A percentile compares a stretch with the other conserved stretches of the same genome.
These are phyloP conservation scores for Porogramme epimiltina DNA, from an alignment of 1,284 basidiomycete genomes.

Conservation along the genomic window DNA sequence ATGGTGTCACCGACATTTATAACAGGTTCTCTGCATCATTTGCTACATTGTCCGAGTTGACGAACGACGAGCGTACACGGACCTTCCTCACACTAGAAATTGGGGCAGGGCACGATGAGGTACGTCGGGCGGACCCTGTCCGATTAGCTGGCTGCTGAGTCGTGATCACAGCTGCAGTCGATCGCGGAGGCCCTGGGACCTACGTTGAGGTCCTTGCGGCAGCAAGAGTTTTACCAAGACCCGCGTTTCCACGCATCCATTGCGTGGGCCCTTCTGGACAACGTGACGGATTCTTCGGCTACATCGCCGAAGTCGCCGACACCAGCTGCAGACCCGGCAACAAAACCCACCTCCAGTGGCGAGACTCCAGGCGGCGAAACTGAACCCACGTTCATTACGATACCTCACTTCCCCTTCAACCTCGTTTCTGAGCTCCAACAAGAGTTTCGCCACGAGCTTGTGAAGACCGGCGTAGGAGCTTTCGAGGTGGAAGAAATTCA, in stretches of 20 bases:
- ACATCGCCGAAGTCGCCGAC: no score
- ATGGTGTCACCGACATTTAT: not conserved
- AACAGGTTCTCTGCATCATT: slow-evolving; percentile 74
- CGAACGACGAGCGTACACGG: slow-evolving; percentile 79
- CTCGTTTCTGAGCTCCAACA: slow-evolving; percentile 51
- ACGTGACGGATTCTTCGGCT: no score
- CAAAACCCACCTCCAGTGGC: no score
- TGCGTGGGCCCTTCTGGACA: slow-evolving; percentile 79
- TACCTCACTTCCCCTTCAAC: slow-evolving; percentile 51
- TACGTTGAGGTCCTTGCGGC: slow-evolving; percentile 55
- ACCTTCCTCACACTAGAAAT: slow-evolving; percentile 75
- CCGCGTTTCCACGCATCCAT: slow-evolving; percentile 83
- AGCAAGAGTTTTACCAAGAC: slow-evolving; percentile 70
- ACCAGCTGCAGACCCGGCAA: no score
- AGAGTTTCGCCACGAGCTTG: slow-evolving; percentile 38
- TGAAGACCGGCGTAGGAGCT: slow-evolving; percentile 45
- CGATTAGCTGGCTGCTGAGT: not conserved
- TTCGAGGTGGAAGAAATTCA: slow-evolving; percentile 57
- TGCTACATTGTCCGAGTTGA: slow-evolving; percentile 64
- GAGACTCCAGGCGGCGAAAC: no score
- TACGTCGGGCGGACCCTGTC: slow-evolving; percentile 28
- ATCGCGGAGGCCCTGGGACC: slow-evolving; percentile 57
- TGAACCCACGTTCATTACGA: slow-evolving; percentile 41
- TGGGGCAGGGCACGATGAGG: slow-evolving; percentile 76
- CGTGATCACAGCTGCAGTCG: slow-evolving; percentile 47